Evolutionary conservation across 1,284 basidiomycete genomes (phyloP), one percentile per base, ranked within the genome.

Genomic region (Pseudozyma flocculosa): DNA sequence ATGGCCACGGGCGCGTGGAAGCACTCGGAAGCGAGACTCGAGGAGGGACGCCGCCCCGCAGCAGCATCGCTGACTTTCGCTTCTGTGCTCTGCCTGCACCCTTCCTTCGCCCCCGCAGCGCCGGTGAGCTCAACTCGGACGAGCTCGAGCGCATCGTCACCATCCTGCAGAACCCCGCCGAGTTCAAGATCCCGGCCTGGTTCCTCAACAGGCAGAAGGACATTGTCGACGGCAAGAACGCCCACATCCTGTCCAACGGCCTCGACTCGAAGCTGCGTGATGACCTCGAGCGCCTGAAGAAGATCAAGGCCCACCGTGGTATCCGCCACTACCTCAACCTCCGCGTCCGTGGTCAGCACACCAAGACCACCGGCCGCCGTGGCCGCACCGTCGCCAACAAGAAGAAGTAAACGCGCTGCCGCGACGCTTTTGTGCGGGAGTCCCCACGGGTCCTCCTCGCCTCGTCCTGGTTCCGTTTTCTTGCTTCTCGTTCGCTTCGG

Each of bases 141-240:
- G 95, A 99, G 83, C 88, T 99, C 47, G 95, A 99, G 84, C 92
- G 95, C 70, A 86, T 99, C 70, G 95, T 99, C 72, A 97, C 90
- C 72, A 98, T 99, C 82, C 95, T 99, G 80, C 95, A 98, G 84
- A 96, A 94, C 83, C 95, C 95, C 32, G 90, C 90, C 38, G 94
- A 98, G 81, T 99, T 96, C 89, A 99, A 99, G 85, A 97, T 98
- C 80, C 92, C 94, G 38, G 85, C 86, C 48, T 98, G 95, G 95
- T 97, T 98, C 87, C 82, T 98, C 80, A 98, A 98, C 87, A 90
- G 95, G 82, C 94, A 98, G 82, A 90, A 91, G 80, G 94, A 99
- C 80, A 92, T 97, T 61, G 86, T 90, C 70, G 93, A 97, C 76
- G 95, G 95, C 80, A 98, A 97, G 84, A 88, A 93, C 84, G 86